A percentile compares a stretch with the other conserved stretches of the same genome.
Conservation (phyloP, 768 basidiomycete genomes). For the Pisolithus tinctorius region DNA sequence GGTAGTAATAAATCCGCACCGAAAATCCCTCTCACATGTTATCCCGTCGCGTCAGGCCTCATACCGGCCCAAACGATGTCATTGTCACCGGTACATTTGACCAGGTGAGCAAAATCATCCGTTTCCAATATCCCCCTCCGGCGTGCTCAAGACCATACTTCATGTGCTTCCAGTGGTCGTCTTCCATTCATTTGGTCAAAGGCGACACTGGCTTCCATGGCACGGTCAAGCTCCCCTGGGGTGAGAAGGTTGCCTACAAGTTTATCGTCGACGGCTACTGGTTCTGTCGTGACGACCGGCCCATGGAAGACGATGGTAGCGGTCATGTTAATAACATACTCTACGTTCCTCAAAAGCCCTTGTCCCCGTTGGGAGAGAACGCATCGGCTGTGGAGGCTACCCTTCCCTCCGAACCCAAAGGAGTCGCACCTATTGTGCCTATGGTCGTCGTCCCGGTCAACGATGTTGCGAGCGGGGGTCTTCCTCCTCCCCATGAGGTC, state of each 20-base stretch:
- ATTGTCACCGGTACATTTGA: slow-evolving; percentile 77
- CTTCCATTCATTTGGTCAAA: slow-evolving; percentile 48
- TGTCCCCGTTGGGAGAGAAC: slow-evolving; percentile 2
- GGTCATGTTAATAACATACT: slow-evolving; percentile 72
- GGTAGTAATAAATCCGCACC: slow-evolving; percentile 13
- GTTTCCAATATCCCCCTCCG: slow-evolving; percentile 5
- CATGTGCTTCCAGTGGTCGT: slow-evolving; percentile 45
- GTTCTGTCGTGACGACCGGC: slow-evolving; percentile 45
- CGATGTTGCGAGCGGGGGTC: slow-evolving; percentile 28
- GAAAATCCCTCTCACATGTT: slow-evolving; percentile 1
- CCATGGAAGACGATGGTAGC: slow-evolving; percentile 52
- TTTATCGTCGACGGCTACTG: slow-evolving; percentile 74
- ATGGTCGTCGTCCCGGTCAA: slow-evolving; percentile 37
- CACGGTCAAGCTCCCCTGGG: slow-evolving; percentile 51
- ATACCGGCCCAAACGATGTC: slow-evolving; percentile 46
- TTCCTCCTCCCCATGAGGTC: slow-evolving; percentile 6
- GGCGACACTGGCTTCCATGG: slow-evolving; percentile 50
- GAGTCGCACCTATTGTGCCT: slow-evolving; percentile 28
- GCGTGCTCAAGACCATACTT: slow-evolving; percentile 3
- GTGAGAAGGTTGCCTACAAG: slow-evolving; percentile 62
- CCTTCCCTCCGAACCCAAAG: not conserved
- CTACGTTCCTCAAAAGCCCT: slow-evolving; percentile 43
- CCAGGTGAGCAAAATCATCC: slow-evolving; percentile 41
- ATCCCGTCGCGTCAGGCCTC: slow-evolving; percentile 42
- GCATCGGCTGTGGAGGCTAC: slow-evolving; percentile 1